Percentiles rank a stretch among this genome's conserved stretches.
Evolutionary conservation across 2,329 filamentous ascomycete species (phyloP).

Genomic region (Cladosporium sp.): DNA sequence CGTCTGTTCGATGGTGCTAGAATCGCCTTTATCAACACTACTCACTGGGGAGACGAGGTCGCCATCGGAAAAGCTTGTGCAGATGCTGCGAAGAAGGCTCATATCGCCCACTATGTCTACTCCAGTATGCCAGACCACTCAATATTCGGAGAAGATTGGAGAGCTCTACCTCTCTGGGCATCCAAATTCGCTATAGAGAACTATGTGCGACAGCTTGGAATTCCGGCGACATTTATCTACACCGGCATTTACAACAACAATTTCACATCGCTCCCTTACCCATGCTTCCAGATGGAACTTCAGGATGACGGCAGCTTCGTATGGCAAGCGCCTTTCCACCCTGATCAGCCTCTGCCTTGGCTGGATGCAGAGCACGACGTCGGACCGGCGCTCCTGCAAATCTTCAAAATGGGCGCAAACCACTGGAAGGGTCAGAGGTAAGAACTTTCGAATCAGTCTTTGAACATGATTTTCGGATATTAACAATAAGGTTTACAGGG

Average conservation of each 20-base stretch:
- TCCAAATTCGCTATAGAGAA: constrained; percentile 91
- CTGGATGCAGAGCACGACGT: constrained; percentile 95
- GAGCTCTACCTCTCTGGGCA: constrained; percentile 82
- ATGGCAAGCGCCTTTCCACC: constrained; percentile 93
- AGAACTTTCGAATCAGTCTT: constrained; percentile 24
- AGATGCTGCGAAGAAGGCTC: constrained; percentile 78
- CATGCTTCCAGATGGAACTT: constrained; percentile 91
- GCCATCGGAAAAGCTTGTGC: constrained; percentile 83
- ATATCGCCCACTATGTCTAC: constrained; percentile 89
- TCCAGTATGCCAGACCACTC: constrained; percentile 96
- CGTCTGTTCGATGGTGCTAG: constrained; percentile 69
- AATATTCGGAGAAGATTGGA: constrained; percentile 71
- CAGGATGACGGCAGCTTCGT: constrained; percentile 78
- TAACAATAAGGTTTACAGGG: constrained; percentile 45
- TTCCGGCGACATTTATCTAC: constrained; percentile 90
- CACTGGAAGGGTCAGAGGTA: constrained; percentile 76
- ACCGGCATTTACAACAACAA: constrained; percentile 99
- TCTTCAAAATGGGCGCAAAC: constrained; percentile 86
- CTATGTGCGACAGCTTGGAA: constrained; percentile 75
- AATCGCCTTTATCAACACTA: constrained; percentile 95
- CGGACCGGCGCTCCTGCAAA: constrained; percentile 83
- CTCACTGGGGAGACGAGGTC: constrained; percentile 92
- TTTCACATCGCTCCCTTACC: constrained; percentile 88
- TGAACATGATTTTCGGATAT: not conserved
- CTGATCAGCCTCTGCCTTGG: constrained; percentile 85